A percentile compares a stretch with the other conserved stretches of the same genome.
Conservation (phyloP, 495 filamentous ascomycete genomes). For the Penicillium soppii region DNA sequence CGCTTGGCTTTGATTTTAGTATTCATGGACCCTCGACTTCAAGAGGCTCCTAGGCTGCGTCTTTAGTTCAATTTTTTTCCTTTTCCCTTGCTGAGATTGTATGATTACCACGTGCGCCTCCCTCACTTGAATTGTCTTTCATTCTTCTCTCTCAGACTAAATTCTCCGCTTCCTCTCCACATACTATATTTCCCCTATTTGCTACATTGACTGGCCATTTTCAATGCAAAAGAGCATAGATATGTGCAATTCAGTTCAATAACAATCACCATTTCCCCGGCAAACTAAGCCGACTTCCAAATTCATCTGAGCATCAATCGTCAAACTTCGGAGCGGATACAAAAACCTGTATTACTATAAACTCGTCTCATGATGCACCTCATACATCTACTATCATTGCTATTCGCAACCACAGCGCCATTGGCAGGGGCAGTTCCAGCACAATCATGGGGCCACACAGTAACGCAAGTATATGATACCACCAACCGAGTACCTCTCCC, state of each 20-base stretch:
- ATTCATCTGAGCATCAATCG: background rate
- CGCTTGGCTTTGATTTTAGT: conserved; percentile 20
- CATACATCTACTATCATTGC: background rate
- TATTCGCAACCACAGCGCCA: conserved; percentile 1
- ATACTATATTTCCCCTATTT: background rate
- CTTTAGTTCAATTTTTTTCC: conserved; percentile 4
- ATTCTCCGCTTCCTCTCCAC: background rate
- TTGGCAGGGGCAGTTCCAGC: conserved; percentile 15
- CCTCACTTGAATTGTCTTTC: background rate
- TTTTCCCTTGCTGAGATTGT: conserved; percentile 1
- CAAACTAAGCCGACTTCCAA: background rate
- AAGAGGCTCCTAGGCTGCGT: conserved; percentile 3
- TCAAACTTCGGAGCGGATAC: background rate
- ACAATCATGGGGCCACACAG: background rate
- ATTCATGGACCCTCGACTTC: conserved; percentile 11
- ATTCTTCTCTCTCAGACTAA: conserved; percentile 1
- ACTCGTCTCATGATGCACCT: conserved; percentile 1
- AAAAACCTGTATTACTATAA: background rate
- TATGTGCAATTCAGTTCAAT: background rate
- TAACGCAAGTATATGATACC: conserved; percentile 26
- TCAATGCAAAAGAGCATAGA: background rate
- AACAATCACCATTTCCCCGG: background rate
- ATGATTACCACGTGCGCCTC: conserved; percentile 3
- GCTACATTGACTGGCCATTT: background rate
- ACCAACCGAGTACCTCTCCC: conserved; percentile 33